Base-by-base conservation (phyloP, 371 early-diverging fungal genomes). In the Lichtheimia ramosa region DNA sequence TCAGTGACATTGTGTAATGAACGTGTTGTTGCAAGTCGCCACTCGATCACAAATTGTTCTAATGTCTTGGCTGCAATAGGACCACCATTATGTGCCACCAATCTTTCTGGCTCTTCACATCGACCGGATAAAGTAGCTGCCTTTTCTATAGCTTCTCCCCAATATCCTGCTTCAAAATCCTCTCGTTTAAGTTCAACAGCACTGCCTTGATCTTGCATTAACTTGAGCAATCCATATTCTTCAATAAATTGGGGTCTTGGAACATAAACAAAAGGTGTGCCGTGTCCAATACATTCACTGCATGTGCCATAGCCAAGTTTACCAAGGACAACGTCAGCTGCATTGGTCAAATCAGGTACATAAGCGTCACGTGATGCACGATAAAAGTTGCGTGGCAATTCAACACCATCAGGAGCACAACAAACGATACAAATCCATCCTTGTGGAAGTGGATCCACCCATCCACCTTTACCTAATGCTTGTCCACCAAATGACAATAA, bases 251-350 rank as follows among this genome's bases (percentile, higher is more conserved):
- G 88, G 4, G 90, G 89, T 67, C 93, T 70, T 10, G 89, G 80
- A 3, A 92, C 89, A 59, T 89, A 92, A 2, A 92, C 83, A 54
- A 92, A 79, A 1, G 93, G 89, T 7, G 81, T 86, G 1, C 71
- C 65, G 62, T 89, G 89, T 3, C 88, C 90, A 23, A 91, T 87
- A 51, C 88, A 87, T 68, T 92, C 93, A 5, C 89, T 86, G 65
- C 93, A 92, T 2, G 90, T 90, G 27, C 91, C 91, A 68, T 91
- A 92, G 3, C 93, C 93, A 40, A 88, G 64, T 65, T 92, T 92
- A 15, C 91, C 91, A 43, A 90, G 77, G 5, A 91, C 84, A 28
- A 87, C 88, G 64, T 91, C 91, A 3, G 83, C 86, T 5, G 90
- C 90, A 42, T 85, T 80, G 24, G 90, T 83, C 25, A 91, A 65